Conservation (phyloP, 768 basidiomycete species). For the Psilocybe sp. region DNA sequence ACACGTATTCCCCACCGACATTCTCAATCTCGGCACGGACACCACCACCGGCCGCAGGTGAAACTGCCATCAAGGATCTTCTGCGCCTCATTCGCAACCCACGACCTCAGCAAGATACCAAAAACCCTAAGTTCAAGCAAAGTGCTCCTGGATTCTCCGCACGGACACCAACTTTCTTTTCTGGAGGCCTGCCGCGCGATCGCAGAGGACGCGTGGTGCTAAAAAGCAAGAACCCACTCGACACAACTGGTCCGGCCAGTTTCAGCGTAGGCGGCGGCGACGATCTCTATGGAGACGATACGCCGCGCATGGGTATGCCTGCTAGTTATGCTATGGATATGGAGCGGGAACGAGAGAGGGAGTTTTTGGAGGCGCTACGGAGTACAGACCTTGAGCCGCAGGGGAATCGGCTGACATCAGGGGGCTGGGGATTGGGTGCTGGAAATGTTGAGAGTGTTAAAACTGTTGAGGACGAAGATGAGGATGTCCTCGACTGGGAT, state of each 20-base stretch:
- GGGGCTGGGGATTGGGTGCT: constrained; percentile 74
- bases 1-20: constrained; percentile 53
- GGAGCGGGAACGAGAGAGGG: constrained; percentile 48
- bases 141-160: constrained; percentile 21
- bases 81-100: constrained; percentile 61
- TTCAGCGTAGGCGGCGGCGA: constrained; percentile 32
- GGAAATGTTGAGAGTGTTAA: constrained; percentile 49
- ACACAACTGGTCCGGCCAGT: constrained; percentile 26
- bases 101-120: constrained; percentile 35
- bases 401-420: constrained; percentile 46
- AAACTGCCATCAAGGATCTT: constrained; percentile 66
- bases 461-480: constrained; percentile 57
- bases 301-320: constrained; percentile 37
- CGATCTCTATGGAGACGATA: constrained; percentile 50
- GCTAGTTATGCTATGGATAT: constrained; percentile 32
- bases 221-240: constrained; percentile 34
- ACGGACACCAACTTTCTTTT: constrained; percentile 66
- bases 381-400: constrained; percentile 49
- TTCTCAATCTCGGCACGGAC: constrained; percentile 58
- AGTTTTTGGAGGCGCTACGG: constrained; percentile 55
- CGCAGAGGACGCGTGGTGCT: constrained; percentile 73
- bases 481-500: constrained; percentile 65
- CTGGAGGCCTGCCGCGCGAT: constrained; percentile 72
- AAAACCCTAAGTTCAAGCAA: constrained; percentile 23
- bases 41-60: constrained; percentile 58